Base-by-base conservation (phyloP, 805 yeast species). In the Starmerella powellii region DNA sequence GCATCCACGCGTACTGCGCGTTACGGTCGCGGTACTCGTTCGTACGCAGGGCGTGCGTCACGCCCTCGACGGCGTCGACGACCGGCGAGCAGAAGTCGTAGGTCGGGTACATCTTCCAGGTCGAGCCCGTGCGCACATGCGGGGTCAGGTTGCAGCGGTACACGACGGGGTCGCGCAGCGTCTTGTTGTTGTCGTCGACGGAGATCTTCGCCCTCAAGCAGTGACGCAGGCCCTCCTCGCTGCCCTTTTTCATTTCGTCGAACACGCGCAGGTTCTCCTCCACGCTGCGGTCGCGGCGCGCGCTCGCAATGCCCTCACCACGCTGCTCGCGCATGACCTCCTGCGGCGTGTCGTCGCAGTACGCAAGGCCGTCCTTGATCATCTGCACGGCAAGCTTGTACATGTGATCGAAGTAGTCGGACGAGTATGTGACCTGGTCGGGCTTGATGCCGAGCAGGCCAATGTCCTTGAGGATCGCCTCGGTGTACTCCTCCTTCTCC, bases 11-110 rank as follows among this genome's bases (percentile, higher is more conserved):
- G 66, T 91, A 91, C 69, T 91, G 98, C 37, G 94, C 86, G 63
- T 91, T 91, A 68, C 99, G 81, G 72, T 91, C 99, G 68, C 97
- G 80, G 75, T 91, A 91, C 70, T 91, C 99, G 60, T 81, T 88
- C 34, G 98, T 91, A 74, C 99, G 80, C 63, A 91, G 72, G 42
- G 97, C 94, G 58, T 91, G 99, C 34, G 98, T 91, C 37, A 91
- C 94, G 56, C 98, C 98, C 68, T 91, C 98, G 36, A 85, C 56
- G 19, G 97, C 70, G 64, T 91, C 99, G 41, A 91, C 96, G 39
- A 88, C 75, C 48, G 98, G 98, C 49, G 82, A 94, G 73, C 97
- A 91, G 82, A 91, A 91, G 66, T 91, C 99, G 66, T 91, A 91
- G 32, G 95, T 86, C 60, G 99, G 99, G 69, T 91, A 91, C 64